Percentiles rank a stretch among this genome's conserved stretches.
phyloP scores from a whole-genome alignment of 305 asterid genomes.

The Fraxinus xanthoxyloides region DNA sequence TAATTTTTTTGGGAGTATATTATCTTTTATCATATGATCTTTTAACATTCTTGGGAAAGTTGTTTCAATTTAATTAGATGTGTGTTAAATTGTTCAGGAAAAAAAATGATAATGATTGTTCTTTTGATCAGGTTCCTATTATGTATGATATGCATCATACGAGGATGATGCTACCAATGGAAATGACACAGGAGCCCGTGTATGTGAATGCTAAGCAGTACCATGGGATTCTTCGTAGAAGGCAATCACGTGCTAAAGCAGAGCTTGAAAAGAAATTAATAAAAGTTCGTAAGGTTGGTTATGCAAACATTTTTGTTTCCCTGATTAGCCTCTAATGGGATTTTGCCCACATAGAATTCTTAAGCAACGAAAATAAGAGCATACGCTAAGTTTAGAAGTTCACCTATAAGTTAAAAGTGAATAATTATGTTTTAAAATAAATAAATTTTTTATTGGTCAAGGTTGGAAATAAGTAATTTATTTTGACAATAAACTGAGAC shows the following conservation, averaged over 20 bases:
- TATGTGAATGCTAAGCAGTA: slow-evolving; percentile 83
- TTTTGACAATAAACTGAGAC: background rate
- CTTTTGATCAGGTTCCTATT: slow-evolving; percentile 45
- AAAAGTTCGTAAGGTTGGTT: slow-evolving; percentile 64
- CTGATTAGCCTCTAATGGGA: background rate
- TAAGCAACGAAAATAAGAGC: background rate
- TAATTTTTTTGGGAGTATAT: background rate
- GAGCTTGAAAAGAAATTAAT: slow-evolving; percentile 73
- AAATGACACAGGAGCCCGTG: slow-evolving; percentile 77
- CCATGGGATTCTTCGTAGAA: slow-evolving; percentile 64
- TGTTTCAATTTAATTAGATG: background rate
- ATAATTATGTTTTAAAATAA: background rate
- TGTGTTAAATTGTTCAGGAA: background rate
- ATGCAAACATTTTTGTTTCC: background rate
- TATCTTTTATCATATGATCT: background rate
- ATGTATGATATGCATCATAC: slow-evolving; percentile 47
- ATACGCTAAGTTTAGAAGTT: background rate
- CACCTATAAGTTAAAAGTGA: background rate
- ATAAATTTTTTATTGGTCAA: background rate
- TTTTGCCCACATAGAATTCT: background rate
- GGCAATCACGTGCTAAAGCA: slow-evolving; percentile 80
- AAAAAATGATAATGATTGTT: background rate
- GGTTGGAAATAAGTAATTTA: background rate
- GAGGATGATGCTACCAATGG: slow-evolving; percentile 74
- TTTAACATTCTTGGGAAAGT: background rate